These are phyloP conservation scores for Polyporus tsugae DNA, from an alignment of 1,284 basidiomycete genomes.

Conservation along the genomic window DNA sequence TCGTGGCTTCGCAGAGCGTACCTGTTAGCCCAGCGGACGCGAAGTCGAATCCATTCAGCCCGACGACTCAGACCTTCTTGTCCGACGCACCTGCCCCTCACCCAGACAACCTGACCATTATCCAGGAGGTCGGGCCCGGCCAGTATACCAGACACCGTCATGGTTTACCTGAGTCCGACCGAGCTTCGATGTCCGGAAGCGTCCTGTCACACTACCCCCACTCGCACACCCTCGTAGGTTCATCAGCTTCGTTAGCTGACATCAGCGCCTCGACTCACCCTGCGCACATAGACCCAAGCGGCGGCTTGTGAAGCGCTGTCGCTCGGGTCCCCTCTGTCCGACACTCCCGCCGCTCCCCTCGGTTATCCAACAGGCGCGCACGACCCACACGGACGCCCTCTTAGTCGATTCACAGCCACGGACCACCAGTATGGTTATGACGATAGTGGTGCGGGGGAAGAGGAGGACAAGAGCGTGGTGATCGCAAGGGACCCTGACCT, in stretches of 20 bases:
- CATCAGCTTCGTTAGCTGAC: slow-evolving; percentile 34
- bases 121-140: slow-evolving; percentile 27
- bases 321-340: slow-evolving; percentile 31
- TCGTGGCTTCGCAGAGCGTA: slow-evolving; percentile 28
- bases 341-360: slow-evolving; percentile 14
- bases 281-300: slow-evolving; percentile 34
- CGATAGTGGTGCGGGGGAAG: slow-evolving; percentile 15
- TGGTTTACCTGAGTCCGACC: slow-evolving; percentile 18
- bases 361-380: slow-evolving; percentile 23
- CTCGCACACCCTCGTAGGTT: slow-evolving; percentile 32
- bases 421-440: slow-evolving; percentile 19
- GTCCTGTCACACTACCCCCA: slow-evolving; percentile 26
- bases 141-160: slow-evolving; percentile 29
- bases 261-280: slow-evolving; percentile 34
- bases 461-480: slow-evolving; percentile 13
- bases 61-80: slow-evolving; percentile 22
- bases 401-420: slow-evolving; percentile 5
- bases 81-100: slow-evolving; percentile 12
- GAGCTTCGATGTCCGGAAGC: slow-evolving; percentile 16
- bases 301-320: slow-evolving; percentile 33
- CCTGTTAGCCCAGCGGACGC: slow-evolving; percentile 29
- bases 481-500: slow-evolving; percentile 64
- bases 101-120: slow-evolving; percentile 23
- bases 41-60: slow-evolving; percentile 21
- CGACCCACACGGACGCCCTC: slow-evolving; percentile 11